Base-by-base conservation (phyloP, 2,329 filamentous ascomycete genomes). In the Colletotrichum chrysophilum region DNA sequence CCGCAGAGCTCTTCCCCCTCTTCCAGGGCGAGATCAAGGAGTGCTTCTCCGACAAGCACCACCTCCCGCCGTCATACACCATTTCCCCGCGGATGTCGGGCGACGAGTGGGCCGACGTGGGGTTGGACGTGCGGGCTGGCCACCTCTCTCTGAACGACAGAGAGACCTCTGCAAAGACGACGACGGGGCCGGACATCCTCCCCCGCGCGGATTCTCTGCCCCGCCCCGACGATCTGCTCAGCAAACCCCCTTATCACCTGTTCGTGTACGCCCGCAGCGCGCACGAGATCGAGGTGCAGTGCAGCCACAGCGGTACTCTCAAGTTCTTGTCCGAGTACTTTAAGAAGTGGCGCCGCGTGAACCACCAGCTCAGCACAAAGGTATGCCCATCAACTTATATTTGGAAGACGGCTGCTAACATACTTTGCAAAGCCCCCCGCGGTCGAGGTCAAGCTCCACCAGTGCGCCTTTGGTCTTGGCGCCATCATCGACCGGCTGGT, bases 191-290 rank as follows among this genome's bases (percentile, higher is more conserved):
- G 21, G 81, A 85, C 14, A 82, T 84, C 66, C 79, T 91, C 4
- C 88, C 89, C 2, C 83, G 84, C 30, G 79, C 85, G 3, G 83
- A 80, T 5, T 82, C 82, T 0, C 79, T 90, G 13, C 84, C 86
- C 5, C 83, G 87, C 3, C 89, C 89, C 1, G 87, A 89, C 64
- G 84, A 88, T n/a, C 81, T 90, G 12, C 82, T 89, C 16, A 81
- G 84, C 10, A 84, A 82, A 36, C 86, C 88, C 2, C 89, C 89
- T 0, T 90, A 90, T 77, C 84, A 89, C 68, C 81, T 90, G 7
- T 82, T 84, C 16, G 81, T 90, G 6, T 78, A 81, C 24, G 80
- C 82, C 12, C 77, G 78, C 13, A 80, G 81, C 21, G 78, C 76
- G 7, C 76, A 78, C 10, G 79, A 78, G 26, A 82, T 90, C 12